Evolutionary conservation across 225 moss, liverwort and hornwort genomes (phyloP).

Genomic region (Pseudoscleropodium purum): DNA sequence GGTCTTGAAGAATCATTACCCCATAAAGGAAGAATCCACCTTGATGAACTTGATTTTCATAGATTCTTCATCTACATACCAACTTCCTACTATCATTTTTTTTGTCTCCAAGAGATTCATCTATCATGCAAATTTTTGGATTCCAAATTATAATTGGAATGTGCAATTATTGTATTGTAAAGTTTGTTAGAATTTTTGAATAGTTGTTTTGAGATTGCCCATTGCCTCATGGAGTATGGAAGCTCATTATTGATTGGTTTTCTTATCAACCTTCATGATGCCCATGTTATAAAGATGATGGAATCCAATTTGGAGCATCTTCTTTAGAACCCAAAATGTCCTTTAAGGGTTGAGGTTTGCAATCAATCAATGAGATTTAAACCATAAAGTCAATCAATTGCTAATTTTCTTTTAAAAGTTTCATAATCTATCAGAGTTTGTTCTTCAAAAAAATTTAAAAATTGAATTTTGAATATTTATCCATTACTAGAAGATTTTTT

Average conservation of each 20-base stretch:
- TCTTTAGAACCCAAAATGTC: fast-evolving
- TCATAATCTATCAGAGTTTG: background rate
- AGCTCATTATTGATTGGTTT: background rate
- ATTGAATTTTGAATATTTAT: background rate
- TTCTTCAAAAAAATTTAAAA: background rate
- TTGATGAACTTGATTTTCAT: background rate
- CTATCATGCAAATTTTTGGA: background rate
- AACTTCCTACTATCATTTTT: background rate
- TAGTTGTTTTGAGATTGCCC: background rate
- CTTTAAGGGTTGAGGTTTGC: background rate
- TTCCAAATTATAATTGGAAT: background rate
- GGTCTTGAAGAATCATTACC: background rate
- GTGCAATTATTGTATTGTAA: background rate
- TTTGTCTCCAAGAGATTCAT: background rate
- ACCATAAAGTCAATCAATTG: background rate
- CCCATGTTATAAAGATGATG: background rate
- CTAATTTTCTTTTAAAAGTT: background rate
- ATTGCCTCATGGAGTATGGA: background rate
- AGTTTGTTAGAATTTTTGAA: background rate
- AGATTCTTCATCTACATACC: background rate
- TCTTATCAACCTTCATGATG: background rate
- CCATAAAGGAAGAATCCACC: fast-evolving
- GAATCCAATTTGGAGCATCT: background rate
- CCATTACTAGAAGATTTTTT: background rate
- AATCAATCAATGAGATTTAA: background rate